Evolutionary conservation across 83 land plant species (phyloP).

Genomic region (Picea engelmannii): DNA sequence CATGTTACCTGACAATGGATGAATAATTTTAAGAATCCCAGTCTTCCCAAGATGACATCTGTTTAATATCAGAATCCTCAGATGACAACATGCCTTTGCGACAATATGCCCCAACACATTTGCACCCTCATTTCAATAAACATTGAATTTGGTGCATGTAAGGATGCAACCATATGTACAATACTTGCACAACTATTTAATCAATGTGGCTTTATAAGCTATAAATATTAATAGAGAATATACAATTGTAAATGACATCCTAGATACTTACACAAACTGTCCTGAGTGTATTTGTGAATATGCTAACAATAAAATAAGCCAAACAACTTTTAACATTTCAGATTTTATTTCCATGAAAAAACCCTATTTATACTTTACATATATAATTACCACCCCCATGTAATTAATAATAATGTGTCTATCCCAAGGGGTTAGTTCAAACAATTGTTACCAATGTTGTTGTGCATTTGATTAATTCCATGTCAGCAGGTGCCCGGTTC

Average conservation of each 20-base stretch:
- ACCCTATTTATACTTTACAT: too few relatives aligned
- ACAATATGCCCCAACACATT: slow-evolving; percentile 38
- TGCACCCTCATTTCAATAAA: slow-evolving; percentile 35
- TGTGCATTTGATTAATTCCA: too few relatives aligned
- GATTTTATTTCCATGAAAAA: too few relatives aligned
- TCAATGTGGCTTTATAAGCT: neutral
- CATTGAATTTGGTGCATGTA: too few relatives aligned
- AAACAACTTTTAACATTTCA: too few relatives aligned
- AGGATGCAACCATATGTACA: neutral
- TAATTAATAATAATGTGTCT: too few relatives aligned
- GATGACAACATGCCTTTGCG: slow-evolving; percentile 31
- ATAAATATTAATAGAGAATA: neutral
- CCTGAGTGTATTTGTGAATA: neutral
- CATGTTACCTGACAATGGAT: slow-evolving; percentile 42
- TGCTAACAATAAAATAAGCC: neutral
- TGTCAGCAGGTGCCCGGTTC: too few relatives aligned
- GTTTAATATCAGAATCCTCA: slow-evolving; percentile 39
- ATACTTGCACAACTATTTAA: neutral
- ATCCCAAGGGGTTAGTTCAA: too few relatives aligned
- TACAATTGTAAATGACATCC: neutral
- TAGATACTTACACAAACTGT: too few relatives aligned
- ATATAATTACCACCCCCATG: too few relatives aligned
- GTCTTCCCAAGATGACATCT: slow-evolving; percentile 50
- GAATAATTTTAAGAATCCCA: slow-evolving; percentile 45
- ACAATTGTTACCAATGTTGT: too few relatives aligned